Percentiles rank a stretch among this genome's conserved stretches.
Conservation (phyloP, 2,329 filamentous ascomycete genomes). For the Myriosclerotinia duriaeana region DNA sequence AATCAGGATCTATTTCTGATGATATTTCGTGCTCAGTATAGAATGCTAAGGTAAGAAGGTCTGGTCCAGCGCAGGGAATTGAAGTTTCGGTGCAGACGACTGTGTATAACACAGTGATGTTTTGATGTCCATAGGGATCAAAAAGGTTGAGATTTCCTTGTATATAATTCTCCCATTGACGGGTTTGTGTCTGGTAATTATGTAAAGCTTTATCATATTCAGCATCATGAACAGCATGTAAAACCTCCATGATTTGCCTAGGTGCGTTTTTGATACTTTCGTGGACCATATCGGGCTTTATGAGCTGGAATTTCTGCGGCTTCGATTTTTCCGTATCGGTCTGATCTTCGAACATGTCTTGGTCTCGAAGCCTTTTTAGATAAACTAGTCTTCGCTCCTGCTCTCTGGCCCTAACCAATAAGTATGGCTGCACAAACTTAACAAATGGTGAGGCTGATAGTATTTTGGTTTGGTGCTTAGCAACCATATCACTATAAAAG, state of each 20-base stretch:
- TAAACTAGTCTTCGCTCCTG: conserved; percentile 83
- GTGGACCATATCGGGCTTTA: conserved; percentile 94
- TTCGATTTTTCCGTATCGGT: conserved; percentile 60
- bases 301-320: conserved; percentile 78
- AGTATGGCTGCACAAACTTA: conserved; percentile 89
- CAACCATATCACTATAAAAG: conserved; percentile 92
- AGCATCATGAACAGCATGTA: conserved; percentile 92
- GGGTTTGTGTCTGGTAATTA: conserved; percentile 89
- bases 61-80: conserved; percentile 87
- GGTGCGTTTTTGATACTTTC: conserved; percentile 76
- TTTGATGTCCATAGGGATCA: conserved; percentile 93
- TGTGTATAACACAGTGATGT: conserved; percentile 91
- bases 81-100: conserved; percentile 91
- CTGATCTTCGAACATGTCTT: conserved; percentile 59
- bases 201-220: conserved; percentile 95
- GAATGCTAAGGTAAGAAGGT: conserved; percentile 85
- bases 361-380: conserved; percentile 78
- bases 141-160: conserved; percentile 86
- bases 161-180: conserved; percentile 95
- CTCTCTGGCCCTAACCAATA: conserved; percentile 87
- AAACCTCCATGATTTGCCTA: conserved; percentile 84
- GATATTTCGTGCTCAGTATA: conserved; percentile 81
- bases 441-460: conserved; percentile 95
- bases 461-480: conserved; percentile 89
- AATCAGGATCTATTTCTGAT: conserved; percentile 73